phyloP scores from a whole-genome alignment of 2,329 filamentous ascomycete species.

The Venturia asperata region DNA sequence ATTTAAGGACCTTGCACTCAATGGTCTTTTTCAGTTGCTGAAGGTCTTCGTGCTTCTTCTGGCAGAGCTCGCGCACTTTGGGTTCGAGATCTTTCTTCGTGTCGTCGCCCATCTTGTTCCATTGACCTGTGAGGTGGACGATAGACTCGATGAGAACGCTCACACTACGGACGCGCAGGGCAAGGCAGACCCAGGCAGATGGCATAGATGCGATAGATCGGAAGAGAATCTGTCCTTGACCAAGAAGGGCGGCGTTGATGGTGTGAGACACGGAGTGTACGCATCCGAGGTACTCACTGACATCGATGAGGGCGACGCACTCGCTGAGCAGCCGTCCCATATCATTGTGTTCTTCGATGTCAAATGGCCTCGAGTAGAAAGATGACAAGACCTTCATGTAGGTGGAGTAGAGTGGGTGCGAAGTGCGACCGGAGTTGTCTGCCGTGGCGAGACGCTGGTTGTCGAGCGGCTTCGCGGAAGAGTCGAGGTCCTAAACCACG shows the following conservation, averaged over 20 bases:
- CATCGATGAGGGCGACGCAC: conserved; percentile 36
- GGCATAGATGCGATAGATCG: conserved; percentile 39
- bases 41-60: conserved; percentile 28
- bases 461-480: conserved; percentile 1
- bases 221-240: conserved; percentile 41
- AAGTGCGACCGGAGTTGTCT: conserved; percentile 9
- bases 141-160: conserved; percentile 41
- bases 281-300: conserved; percentile 42
- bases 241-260: conserved; percentile 43
- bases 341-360: background rate
- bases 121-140: conserved; percentile 40
- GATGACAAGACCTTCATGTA: conserved; percentile 8
- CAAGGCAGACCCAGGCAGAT: conserved; percentile 41
- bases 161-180: conserved; percentile 39
- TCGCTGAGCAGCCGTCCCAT: conserved; percentile 35
- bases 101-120: conserved; percentile 26
- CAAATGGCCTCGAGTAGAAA: conserved; percentile 13
- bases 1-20: conserved; percentile 30
- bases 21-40: conserved; percentile 23
- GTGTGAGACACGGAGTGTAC: conserved; percentile 37
- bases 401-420: conserved; percentile 2
- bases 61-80: conserved; percentile 27
- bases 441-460: conserved; percentile 1
- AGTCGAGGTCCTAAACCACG: conserved; percentile 5
- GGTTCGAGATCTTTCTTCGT: conserved; percentile 24